Conservation (phyloP, 345 rosid species). For the Limnanthes douglasii region DNA sequence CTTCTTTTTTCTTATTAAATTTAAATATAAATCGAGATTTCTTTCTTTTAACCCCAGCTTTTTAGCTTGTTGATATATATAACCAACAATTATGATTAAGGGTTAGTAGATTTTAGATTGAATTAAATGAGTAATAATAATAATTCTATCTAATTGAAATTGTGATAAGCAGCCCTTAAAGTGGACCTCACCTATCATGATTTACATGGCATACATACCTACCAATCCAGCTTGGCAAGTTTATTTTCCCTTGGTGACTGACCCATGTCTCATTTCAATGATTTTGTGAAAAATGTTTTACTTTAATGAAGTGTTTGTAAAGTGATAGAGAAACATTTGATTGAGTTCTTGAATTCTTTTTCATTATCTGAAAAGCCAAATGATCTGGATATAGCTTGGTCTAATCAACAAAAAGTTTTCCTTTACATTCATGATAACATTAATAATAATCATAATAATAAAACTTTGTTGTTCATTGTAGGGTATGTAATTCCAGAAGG, state of each 20-base stretch:
- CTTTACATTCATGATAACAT: neutral
- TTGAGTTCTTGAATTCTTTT: neutral
- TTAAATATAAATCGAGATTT: neutral
- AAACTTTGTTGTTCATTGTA: constrained; percentile 9
- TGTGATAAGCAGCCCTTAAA: constrained; percentile 7
- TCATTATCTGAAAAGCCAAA: neutral
- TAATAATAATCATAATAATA: neutral
- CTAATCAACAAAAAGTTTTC: neutral
- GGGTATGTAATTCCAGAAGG: constrained; percentile 78
- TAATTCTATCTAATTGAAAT: too few relatives aligned
- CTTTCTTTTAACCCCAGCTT: neutral
- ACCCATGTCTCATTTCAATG: constrained; percentile 21
- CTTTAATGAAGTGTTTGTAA: neutral
- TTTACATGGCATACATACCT: constrained; percentile 32
- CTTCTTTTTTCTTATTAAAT: neutral
- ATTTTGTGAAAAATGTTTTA: constrained; percentile 15
- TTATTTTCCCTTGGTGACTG: constrained; percentile 23
- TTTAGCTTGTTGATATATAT: neutral
- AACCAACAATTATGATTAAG: neutral
- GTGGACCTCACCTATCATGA: constrained; percentile 49
- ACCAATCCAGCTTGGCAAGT: constrained; percentile 53
- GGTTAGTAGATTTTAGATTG: neutral
- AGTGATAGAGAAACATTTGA: neutral
- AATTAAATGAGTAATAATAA: neutral
- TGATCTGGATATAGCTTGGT: neutral